These are phyloP conservation scores for Syzygium aqueum DNA, from an alignment of 345 rosid species.

Conservation along the genomic window DNA sequence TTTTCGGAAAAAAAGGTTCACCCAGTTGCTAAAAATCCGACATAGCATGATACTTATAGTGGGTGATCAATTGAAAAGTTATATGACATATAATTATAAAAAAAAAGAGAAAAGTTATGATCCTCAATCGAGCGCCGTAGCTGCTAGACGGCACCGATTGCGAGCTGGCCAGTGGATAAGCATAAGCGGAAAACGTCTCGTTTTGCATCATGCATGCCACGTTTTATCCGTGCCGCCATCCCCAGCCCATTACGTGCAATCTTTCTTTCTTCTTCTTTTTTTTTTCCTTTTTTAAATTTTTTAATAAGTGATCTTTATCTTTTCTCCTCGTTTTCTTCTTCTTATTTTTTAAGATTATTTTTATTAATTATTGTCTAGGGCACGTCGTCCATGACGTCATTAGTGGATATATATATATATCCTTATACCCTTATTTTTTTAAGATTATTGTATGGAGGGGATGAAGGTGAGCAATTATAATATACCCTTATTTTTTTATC, in stretches of 20 bases:
- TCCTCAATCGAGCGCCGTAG: too few relatives aligned
- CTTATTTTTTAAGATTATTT: not conserved
- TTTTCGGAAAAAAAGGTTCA: too few relatives aligned
- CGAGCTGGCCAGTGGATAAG: not conserved
- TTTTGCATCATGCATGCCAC: not conserved
- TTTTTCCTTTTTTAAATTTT: not conserved
- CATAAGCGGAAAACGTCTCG: not conserved
- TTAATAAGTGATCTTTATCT: not conserved
- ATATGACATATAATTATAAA: too few relatives aligned
- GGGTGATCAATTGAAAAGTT: too few relatives aligned
- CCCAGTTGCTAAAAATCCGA: too few relatives aligned
- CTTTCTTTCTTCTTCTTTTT: not conserved
- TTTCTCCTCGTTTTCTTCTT: not conserved
- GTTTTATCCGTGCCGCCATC: not conserved
- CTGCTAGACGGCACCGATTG: not conserved
- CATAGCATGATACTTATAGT: too few relatives aligned
- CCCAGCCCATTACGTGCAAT: not conserved
- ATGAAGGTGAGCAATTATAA: not conserved
- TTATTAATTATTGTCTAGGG: not conserved
- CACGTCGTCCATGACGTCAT: not conserved
- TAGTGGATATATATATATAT: not conserved
- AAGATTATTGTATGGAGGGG: not conserved
- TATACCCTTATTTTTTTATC: not conserved
- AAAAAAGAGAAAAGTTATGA: too few relatives aligned
- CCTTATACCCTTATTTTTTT: too few relatives aligned